Base-by-base conservation (phyloP, 2,329 filamentous ascomycete genomes). In the Ceratocystis ficicola region DNA sequence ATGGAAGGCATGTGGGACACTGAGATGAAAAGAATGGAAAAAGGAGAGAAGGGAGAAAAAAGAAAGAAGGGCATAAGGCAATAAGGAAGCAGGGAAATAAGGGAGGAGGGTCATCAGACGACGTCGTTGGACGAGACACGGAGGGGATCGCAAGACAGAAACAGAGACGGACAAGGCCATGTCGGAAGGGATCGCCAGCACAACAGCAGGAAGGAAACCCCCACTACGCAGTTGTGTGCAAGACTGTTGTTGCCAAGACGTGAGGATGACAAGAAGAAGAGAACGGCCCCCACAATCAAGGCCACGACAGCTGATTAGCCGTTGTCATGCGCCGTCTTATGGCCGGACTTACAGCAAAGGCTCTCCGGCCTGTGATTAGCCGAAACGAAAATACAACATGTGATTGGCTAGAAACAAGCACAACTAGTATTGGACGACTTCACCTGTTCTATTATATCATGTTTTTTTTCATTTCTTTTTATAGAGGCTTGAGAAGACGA, bases 81-180 rank as follows among this genome's bases (percentile, higher is more conserved):
- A 10, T 3, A 5, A 2, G 44, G 44, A 44, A 10, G 7, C 10
- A 44, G 44, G 44, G 44, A 44, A 12, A 12, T 17, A 12, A 17
- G 5, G 3, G 4, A 22, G 46, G 22, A 10, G 46, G 46, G 6
- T 2, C 20, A 52, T 8, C 20, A 52, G 48, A 25, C 22, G 10
- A 36, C 10, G 32, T 36, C 10, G 32, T 36, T 36, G 8, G 32
- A 10, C 32, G 44, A 63, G 46, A 30, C 41, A 63, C 44, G 44
- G 61, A 48, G 61, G 61, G n/a, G n/a, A n/a, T n/a, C n/a, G 7
- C 15, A 44, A 44, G 41, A 62, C 20, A 32, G 20, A 66, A 12
- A 50, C 25, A 60, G 44, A 22, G 61, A 65, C 50, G n/a, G 60
- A 17, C 30, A 44, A 32, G 57, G 22, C 15, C 22, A 55, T 57